phyloP scores from a whole-genome alignment of 495 filamentous ascomycete genomes.

The Massariosphaeria phaeospora region DNA sequence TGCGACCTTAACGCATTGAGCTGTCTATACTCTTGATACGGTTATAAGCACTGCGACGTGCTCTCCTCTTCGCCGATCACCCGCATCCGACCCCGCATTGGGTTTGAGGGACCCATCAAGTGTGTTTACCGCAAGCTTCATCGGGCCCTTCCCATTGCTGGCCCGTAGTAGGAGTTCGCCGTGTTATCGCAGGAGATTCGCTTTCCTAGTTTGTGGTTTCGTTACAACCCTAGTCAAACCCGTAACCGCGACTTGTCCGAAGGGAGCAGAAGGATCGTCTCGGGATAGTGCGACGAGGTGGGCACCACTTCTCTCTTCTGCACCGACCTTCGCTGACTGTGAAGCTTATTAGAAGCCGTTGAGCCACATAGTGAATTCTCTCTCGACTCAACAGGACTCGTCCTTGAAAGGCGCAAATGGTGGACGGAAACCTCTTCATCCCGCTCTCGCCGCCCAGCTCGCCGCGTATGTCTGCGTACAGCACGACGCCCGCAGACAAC shows the following conservation, averaged over 20 bases:
- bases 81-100: slow-evolving; percentile 33
- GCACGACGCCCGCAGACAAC: slow-evolving; percentile 31
- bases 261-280: slow-evolving; percentile 1
- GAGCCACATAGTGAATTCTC: slow-evolving; percentile 26
- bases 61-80: slow-evolving; percentile 26
- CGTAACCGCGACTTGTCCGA: slow-evolving; percentile 3
- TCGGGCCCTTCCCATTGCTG: slow-evolving; percentile 30
- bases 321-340: slow-evolving; percentile 26
- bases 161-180: slow-evolving; percentile 9
- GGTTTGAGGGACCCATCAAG: slow-evolving; percentile 30
- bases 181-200: slow-evolving; percentile 5
- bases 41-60: slow-evolving; percentile 27
- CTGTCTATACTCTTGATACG: slow-evolving; percentile 17
- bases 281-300: slow-evolving; percentile 22
- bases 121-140: slow-evolving; percentile 18
- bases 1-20: slow-evolving; percentile 29
- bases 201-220: slow-evolving; percentile 2
- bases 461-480: slow-evolving; percentile 34
- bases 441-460: slow-evolving; percentile 36
- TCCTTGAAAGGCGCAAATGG: slow-evolving; percentile 33
- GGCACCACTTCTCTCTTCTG: slow-evolving; percentile 5
- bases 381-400: slow-evolving; percentile 14
- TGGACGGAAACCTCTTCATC: slow-evolving; percentile 37
- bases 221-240: slow-evolving; percentile 12
- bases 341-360: slow-evolving; percentile 30